phyloP scores from a whole-genome alignment of 1,139 yeast species.

The Taphrina wiesneri region DNA sequence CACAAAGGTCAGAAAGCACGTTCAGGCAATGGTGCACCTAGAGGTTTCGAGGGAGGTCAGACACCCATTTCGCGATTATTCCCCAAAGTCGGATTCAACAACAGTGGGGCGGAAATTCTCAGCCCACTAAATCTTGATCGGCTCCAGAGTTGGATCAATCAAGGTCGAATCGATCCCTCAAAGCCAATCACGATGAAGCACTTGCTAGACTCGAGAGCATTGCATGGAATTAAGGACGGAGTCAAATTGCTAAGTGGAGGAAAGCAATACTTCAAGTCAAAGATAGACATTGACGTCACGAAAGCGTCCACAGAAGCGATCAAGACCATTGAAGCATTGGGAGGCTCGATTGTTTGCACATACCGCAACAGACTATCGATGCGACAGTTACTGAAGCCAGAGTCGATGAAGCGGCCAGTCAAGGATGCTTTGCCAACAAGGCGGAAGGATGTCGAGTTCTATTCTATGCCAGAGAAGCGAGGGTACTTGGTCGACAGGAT shows the following conservation, averaged over 20 bases:
- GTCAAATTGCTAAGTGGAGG: slow-evolving; percentile 78
- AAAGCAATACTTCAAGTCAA: slow-evolving; percentile 54
- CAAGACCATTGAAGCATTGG: slow-evolving; percentile 65
- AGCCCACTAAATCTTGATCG: slow-evolving; percentile 57
- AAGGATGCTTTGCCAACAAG: slow-evolving; percentile 82
- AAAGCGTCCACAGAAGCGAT: slow-evolving; percentile 78
- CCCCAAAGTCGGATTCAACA: slow-evolving; percentile 86
- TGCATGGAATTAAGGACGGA: slow-evolving; percentile 77
- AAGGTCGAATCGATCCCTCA: slow-evolving; percentile 51
- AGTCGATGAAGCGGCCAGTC: slow-evolving; percentile 61
- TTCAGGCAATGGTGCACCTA: slow-evolving; percentile 66
- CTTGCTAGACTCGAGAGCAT: slow-evolving; percentile 66
- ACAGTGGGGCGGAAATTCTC: slow-evolving; percentile 47
- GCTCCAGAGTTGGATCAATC: slow-evolving; percentile 53
- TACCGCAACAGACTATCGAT: slow-evolving; percentile 58
- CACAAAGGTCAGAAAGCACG: slow-evolving; percentile 99
- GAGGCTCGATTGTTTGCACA: slow-evolving; percentile 71
- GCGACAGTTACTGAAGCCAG: slow-evolving; percentile 75
- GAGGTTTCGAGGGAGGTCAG: slow-evolving; percentile 99
- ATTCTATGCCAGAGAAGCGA: slow-evolving; percentile 67
- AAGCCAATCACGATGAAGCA: slow-evolving; percentile 73
- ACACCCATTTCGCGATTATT: slow-evolving; percentile 87
- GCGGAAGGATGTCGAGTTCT: slow-evolving; percentile 76
- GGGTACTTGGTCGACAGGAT: slow-evolving; percentile 61
- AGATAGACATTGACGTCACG: slow-evolving; percentile 72